These are phyloP conservation scores for Myrica gale DNA, from an alignment of 306 rosid species.

Conservation along the genomic window DNA sequence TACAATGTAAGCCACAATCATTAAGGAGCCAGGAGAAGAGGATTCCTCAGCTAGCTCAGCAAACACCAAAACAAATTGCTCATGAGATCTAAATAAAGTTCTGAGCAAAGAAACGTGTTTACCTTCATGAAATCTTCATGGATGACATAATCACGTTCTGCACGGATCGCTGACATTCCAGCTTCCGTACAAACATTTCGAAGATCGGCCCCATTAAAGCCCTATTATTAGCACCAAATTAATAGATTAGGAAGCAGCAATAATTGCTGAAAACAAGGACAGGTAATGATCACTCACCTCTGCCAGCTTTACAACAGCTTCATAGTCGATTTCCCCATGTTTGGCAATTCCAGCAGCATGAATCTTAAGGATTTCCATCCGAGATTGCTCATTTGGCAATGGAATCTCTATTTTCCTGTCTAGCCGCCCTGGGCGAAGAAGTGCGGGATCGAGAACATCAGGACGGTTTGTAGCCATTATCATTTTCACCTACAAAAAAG, in stretches of 20 bases:
- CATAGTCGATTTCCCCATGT: constrained; percentile 96
- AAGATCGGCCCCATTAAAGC: constrained; percentile 94
- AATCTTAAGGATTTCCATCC: constrained; percentile 94
- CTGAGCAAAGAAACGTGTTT: not conserved
- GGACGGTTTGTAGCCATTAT: constrained; percentile 97
- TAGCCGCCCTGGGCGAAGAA: constrained; percentile 90
- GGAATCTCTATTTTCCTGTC: constrained; percentile 98
- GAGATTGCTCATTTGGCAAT: constrained; percentile 90
- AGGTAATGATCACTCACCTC: constrained; percentile 53
- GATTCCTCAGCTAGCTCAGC: not conserved
- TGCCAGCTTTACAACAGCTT: constrained; percentile 96
- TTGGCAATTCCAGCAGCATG: constrained; percentile 98
- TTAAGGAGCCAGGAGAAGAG: not conserved
- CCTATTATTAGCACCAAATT: constrained; percentile 43
- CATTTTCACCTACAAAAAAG: constrained; percentile 76
- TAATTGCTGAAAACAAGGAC: constrained; percentile 5
- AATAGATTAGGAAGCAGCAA: constrained; percentile 24
- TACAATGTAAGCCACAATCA: not conserved
- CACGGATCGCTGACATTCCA: constrained; percentile 97
- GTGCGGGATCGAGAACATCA: constrained; percentile 95
- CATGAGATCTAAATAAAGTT: constrained; percentile 7
- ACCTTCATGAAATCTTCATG: constrained; percentile 99
- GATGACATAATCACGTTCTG: constrained; percentile 91
- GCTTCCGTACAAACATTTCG: constrained; percentile 98
- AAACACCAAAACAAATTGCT: not conserved